Base-by-base conservation (phyloP, 1,284 basidiomycete species). In the Abortiporus biennis region DNA sequence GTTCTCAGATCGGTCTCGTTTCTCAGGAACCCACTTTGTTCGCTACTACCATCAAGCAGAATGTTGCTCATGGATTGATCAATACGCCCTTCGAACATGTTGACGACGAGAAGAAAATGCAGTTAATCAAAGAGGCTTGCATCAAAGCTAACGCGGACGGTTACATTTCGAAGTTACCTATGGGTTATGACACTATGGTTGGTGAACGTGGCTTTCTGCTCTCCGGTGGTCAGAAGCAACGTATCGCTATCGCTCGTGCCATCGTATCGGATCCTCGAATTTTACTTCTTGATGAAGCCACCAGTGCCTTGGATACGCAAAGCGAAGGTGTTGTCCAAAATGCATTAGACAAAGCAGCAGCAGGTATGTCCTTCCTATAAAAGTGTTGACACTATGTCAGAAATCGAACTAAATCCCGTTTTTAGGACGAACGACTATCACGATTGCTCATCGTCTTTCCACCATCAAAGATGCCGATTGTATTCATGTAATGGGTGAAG, bases 311-410 rank as follows among this genome's bases (percentile, higher is more conserved):
- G 9, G 93, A 97, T 62, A 92, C 91, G 1, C 80, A 89, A 58
- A 84, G 80, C 1, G 95, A 99, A 62, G 86, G 88, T 38, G 74
- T 98, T 44, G 95, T 99, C 0, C 92, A 96, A 64, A 85, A 94
- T 55, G 95, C 94, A 5, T 68, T 98, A 38, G 93, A 97, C 62
- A 92, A 91, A 64, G 93, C 92, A 43, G 73, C 89, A 6, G 74
- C 78, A 21, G 74, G 72, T 69, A 48, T 22, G 74, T 69, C 19
- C 67, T 69, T 55, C 62, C 3, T 38, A 42, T 19, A 35, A 11
- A 20, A 13, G 8, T 17, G 23, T n/a, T 20, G 25, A 12, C 6
- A 4, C 17, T 37, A 9, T 35, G 33, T 21, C 9, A 16, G 16
- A 17, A 59, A 57, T 42, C 32, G 6, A 24, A 17, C 34, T 27